Base-by-base conservation (phyloP, 495 filamentous ascomycete genomes). In the Rostrohypoxylon terebratum region DNA sequence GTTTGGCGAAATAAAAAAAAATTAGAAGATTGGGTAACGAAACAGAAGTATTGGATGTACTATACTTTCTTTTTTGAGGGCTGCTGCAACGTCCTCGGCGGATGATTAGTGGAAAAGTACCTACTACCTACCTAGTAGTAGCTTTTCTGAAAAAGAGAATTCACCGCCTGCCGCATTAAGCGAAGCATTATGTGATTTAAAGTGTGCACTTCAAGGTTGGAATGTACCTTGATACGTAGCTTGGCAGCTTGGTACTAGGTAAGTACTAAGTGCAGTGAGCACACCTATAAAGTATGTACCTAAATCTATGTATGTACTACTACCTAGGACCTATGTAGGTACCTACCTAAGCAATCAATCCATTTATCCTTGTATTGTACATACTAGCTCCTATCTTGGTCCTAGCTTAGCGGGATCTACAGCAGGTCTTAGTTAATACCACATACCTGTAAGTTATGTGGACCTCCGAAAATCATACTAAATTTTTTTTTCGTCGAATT, bases 101-200 rank as follows among this genome's bases (percentile, higher is more conserved):
- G 64, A 51, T 67, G 48, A 64, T 70, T 47, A 59, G 67, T 72
- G 28, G 28, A 28, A 50, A 28, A 50, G 59, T 33, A 36, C 18
- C 4, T 16, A 8, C 21, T 53, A 31, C 48, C 13, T 53, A n/a
- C n/a, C n/a, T n/a, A n/a, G n/a, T n/a, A 10, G 51, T 66, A 62
- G 57, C 25, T 23, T 9, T 54, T 28, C 45, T 45, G 40, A 42
- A 53, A 68, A 66, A 60, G 63, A 73, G 71, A 63, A 61, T 72
- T 73, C 69, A 77, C 75, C 75, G 75, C 75, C 73, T 77, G 10
- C 75, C 64, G 31, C 21, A 55, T 75, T 69, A 18, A 63, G 71
- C 50, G 11, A 67, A 38, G 34, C 20, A 11, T 6, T 31, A 5
- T 18, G 36, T 18, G n/a, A 57, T 38, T 55, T 38, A 57, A 16